Conservation (phyloP, 164 flowering plant species). For the Euptelea pleiosperma region DNA sequence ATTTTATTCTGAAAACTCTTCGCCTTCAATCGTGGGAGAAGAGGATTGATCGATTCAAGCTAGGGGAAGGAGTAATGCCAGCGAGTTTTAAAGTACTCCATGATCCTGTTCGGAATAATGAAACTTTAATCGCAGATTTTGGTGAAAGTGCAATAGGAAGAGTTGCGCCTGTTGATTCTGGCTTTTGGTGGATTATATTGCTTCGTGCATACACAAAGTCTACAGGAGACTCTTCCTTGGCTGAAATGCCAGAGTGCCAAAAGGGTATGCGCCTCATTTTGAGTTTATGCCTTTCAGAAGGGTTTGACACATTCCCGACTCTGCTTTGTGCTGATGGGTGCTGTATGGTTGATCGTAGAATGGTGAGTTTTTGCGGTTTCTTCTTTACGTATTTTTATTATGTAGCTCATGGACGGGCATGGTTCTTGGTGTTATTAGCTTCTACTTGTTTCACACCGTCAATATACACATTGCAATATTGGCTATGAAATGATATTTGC, state of each 20-base stretch:
- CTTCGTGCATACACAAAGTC: conserved; percentile 83
- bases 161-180: conserved; percentile 91
- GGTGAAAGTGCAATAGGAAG: conserved; percentile 91
- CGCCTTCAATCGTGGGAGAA: conserved; percentile 89
- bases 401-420: neutral
- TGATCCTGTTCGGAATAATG: conserved; percentile 60
- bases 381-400: neutral
- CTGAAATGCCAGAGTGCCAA: conserved; percentile 75
- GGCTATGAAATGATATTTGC: too few species aligned
- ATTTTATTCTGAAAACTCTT: conserved; percentile 71
- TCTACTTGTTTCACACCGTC: neutral
- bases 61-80: conserved; percentile 92
- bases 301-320: conserved; percentile 90
- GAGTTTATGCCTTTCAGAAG: conserved; percentile 77
- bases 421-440: neutral
- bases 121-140: conserved; percentile 74
- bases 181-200: conserved; percentile 88
- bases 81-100: conserved; percentile 87
- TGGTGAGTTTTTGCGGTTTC: conserved; percentile 43
- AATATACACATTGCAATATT: too few species aligned
- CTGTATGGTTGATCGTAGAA: conserved; percentile 84
- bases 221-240: conserved; percentile 66
- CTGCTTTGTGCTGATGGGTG: conserved; percentile 88
- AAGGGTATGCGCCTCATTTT: conserved; percentile 75
- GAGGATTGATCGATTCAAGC: conserved; percentile 63